Percentiles rank a stretch among this genome's conserved stretches.
Evolutionary conservation across 768 basidiomycete genomes (phyloP).

Genomic region (Phanerodontia chrysosporium): DNA sequence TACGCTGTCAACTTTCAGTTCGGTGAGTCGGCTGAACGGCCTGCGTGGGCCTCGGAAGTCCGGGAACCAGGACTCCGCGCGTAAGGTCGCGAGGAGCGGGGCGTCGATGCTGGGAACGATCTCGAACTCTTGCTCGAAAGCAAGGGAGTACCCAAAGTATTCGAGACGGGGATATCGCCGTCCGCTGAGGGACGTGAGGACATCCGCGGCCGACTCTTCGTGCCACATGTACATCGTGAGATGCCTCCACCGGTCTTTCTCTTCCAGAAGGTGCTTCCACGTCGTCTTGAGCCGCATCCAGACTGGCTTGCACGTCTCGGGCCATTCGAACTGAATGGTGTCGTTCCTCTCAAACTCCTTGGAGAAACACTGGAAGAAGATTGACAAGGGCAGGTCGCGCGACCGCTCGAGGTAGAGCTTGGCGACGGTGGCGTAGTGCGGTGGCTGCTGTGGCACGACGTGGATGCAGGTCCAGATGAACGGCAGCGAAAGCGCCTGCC

Average conservation of each 20-base stretch:
- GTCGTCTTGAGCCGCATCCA: neutral
- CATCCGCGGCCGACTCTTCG: neutral
- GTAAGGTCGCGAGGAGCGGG: neutral
- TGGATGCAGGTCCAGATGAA: constrained; percentile 7
- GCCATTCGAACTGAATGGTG: neutral
- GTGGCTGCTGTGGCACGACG: neutral
- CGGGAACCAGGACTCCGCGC: neutral
- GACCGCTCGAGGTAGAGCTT: constrained; percentile 2
- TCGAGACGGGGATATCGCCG: neutral
- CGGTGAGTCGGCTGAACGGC: neutral
- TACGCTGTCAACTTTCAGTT: neutral
- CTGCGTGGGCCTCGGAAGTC: neutral
- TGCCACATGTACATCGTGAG: neutral
- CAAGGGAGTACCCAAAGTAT: neutral
- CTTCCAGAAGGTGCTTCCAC: neutral
- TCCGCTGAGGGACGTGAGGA: neutral
- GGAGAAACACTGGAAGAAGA: neutral
- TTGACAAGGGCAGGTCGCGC: neutral
- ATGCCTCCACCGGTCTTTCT: neutral
- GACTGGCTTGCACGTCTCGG: neutral
- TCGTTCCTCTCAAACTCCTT: neutral
- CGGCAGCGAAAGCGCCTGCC: neutral
- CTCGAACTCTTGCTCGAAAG: no score
- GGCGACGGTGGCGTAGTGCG: neutral
- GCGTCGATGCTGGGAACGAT: neutral